A percentile compares a stretch with the other conserved stretches of the same genome.
Conservation (phyloP, 768 basidiomycete genomes). For the Leccinum aurantiacum region DNA sequence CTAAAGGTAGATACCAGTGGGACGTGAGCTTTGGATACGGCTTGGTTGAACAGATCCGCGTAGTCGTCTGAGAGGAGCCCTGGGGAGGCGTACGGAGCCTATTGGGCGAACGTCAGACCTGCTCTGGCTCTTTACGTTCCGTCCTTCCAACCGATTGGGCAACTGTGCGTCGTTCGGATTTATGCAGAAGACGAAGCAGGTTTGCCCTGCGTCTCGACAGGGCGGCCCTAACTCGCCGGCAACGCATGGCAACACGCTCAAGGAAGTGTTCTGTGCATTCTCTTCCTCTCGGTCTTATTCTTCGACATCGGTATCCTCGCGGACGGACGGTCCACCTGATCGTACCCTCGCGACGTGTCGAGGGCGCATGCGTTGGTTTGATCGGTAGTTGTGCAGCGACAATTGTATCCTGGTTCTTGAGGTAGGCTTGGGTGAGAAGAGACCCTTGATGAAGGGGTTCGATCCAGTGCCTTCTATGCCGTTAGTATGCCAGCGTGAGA, state of each 20-base stretch:
- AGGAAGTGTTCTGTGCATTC: conserved; percentile 24
- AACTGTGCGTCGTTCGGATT: conserved; percentile 95
- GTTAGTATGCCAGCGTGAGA: conserved; percentile 35
- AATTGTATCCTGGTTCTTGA: conserved; percentile 91
- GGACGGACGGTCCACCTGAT: conserved; percentile 52
- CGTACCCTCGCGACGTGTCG: conserved; percentile 77
- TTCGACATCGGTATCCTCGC: conserved; percentile 21
- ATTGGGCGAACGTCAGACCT: conserved; percentile 57
- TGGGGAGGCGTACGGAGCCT: conserved; percentile 59
- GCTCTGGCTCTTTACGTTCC: conserved; percentile 90
- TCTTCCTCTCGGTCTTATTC: conserved; percentile 54
- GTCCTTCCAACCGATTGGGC: conserved; percentile 90
- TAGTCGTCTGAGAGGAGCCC: conserved; percentile 45
- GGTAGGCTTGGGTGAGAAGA: conserved; percentile 94
- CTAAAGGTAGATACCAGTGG: conserved; percentile 65
- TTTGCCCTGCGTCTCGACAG: conserved; percentile 58
- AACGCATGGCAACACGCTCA: conserved; percentile 55
- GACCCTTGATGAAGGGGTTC: conserved; percentile 85
- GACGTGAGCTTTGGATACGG: conserved; percentile 63
- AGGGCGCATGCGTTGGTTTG: conserved; percentile 92
- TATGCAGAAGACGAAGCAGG: conserved; percentile 90
- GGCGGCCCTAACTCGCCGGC: conserved; percentile 33
- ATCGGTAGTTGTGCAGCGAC: conserved; percentile 92
- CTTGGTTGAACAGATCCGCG: conserved; percentile 50
- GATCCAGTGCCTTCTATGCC: conserved; percentile 73